phyloP scores from a whole-genome alignment of 495 filamentous ascomycete species.

The Thermochaetoides thermophila region DNA sequence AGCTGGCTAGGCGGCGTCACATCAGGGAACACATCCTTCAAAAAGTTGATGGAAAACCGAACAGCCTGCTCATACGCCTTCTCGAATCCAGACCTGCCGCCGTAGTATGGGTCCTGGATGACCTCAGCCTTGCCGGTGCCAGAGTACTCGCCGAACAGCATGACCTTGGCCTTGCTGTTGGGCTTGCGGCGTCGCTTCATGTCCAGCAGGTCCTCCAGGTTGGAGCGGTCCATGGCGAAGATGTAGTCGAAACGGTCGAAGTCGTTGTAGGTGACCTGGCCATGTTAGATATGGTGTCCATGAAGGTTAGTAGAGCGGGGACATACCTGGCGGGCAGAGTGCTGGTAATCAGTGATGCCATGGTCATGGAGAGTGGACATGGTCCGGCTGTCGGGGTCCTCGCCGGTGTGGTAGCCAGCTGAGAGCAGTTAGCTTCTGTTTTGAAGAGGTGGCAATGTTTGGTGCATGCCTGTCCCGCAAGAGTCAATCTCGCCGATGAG shows the following conservation, averaged over 20 bases:
- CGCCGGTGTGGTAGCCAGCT: conserved; percentile 62
- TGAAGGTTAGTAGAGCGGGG: too few relatives aligned
- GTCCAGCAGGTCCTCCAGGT: conserved; percentile 54
- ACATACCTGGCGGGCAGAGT: conserved; percentile 60
- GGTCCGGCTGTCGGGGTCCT: conserved; percentile 66
- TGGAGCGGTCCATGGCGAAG: conserved; percentile 85
- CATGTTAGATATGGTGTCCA: too few relatives aligned
- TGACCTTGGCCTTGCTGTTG: conserved; percentile 42
- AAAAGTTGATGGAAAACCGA: conserved; percentile 64
- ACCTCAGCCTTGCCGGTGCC: conserved; percentile 49
- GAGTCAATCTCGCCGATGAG: conserved; percentile 65
- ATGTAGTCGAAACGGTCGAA: conserved; percentile 84
- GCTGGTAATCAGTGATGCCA: conserved; percentile 60
- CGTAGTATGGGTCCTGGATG: conserved; percentile 90
- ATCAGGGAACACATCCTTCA: conserved; percentile 37
- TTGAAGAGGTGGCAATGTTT: neutral
- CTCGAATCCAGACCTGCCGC: conserved; percentile 66
- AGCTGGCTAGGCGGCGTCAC: conserved; percentile 11
- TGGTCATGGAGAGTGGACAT: conserved; percentile 63
- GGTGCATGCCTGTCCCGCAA: conserved; percentile 50
- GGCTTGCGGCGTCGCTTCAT: conserved; percentile 40
- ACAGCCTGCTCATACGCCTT: conserved; percentile 70
- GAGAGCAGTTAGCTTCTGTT: conserved; percentile 1
- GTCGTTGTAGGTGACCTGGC: conserved; percentile 30
- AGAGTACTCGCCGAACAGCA: conserved; percentile 76